Evolutionary conservation across 257 asterid genomes (phyloP).

Genomic region (Scutellaria barbata): DNA sequence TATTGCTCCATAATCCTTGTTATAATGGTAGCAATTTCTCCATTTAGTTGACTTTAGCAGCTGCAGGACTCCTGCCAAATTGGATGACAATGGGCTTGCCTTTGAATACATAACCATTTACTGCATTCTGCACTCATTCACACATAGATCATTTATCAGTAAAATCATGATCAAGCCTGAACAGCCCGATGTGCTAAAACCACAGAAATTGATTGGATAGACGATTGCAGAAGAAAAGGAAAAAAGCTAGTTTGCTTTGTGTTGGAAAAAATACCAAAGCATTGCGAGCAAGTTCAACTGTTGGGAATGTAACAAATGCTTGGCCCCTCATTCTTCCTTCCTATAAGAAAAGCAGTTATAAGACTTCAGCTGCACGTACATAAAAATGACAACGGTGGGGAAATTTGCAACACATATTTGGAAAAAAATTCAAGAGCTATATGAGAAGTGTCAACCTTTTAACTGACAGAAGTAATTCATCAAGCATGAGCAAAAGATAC

Average conservation of each 20-base stretch:
- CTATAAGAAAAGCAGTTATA: conserved; percentile 41
- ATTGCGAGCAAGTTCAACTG: conserved; percentile 79
- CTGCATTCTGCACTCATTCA: conserved; percentile 65
- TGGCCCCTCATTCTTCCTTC: conserved; percentile 99
- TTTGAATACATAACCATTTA: conserved; percentile 77
- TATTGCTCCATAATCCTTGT: neutral
- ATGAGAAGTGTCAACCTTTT: neutral
- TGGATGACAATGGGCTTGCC: conserved; percentile 92
- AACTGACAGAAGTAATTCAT: neutral
- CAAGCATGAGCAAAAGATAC: neutral
- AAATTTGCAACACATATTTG: neutral
- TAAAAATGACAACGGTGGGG: neutral
- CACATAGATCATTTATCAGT: neutral
- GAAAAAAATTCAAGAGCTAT: neutral
- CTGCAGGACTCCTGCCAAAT: conserved; percentile 72
- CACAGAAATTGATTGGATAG: neutral
- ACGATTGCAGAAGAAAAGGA: neutral
- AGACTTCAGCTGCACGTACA: conserved; percentile 22
- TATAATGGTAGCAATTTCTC: neutral
- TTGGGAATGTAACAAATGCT: conserved; percentile 92
- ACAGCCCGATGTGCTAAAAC: neutral
- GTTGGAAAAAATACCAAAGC: conserved; percentile 66
- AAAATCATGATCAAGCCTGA: conserved; percentile 17
- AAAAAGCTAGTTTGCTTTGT: neutral
- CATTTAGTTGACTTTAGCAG: conserved; percentile 48